Percentiles rank a stretch among this genome's conserved stretches.
Evolutionary conservation across 495 filamentous ascomycete species (phyloP).

Genomic region (Haplographium delicatum): DNA sequence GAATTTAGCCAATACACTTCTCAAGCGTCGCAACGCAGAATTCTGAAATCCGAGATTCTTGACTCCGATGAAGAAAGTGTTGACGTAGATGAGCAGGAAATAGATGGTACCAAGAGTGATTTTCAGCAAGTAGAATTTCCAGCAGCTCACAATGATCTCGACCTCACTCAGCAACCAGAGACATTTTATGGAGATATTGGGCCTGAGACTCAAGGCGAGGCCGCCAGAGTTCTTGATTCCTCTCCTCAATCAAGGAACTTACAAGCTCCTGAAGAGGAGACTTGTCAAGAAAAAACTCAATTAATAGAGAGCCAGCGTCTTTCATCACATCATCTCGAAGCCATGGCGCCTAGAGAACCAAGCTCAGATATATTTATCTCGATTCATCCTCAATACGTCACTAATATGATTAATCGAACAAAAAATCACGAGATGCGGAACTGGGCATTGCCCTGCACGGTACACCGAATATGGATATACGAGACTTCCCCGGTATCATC

Average conservation of each 20-base stretch:
- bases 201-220: conserved; percentile 28
- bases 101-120: too few relatives aligned
- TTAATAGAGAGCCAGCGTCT: conserved; percentile 45
- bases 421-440: conserved; percentile 42
- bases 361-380: conserved; percentile 44
- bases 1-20: background rate
- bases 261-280: conserved; percentile 10
- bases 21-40: conserved; percentile 3
- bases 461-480: conserved; percentile 45
- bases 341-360: conserved; percentile 39
- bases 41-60: conserved; percentile 21
- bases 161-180: conserved; percentile 20
- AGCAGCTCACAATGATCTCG: background rate
- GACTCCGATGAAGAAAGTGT: conserved; percentile 26
- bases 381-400: conserved; percentile 33
- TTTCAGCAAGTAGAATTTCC: background rate
- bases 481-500: conserved; percentile 32
- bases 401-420: conserved; percentile 32
- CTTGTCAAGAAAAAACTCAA: conserved; percentile 35
- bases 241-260: background rate
- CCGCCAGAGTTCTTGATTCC: conserved; percentile 8
- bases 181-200: conserved; percentile 33
- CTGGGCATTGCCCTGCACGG: conserved; percentile 36
- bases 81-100: too few relatives aligned
- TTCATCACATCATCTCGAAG: conserved; percentile 35